Percentiles rank a stretch among this genome's conserved stretches.
Evolutionary conservation across 352 stramenopile genomes (phyloP).

Genomic region (Phytophthora sojae): DNA sequence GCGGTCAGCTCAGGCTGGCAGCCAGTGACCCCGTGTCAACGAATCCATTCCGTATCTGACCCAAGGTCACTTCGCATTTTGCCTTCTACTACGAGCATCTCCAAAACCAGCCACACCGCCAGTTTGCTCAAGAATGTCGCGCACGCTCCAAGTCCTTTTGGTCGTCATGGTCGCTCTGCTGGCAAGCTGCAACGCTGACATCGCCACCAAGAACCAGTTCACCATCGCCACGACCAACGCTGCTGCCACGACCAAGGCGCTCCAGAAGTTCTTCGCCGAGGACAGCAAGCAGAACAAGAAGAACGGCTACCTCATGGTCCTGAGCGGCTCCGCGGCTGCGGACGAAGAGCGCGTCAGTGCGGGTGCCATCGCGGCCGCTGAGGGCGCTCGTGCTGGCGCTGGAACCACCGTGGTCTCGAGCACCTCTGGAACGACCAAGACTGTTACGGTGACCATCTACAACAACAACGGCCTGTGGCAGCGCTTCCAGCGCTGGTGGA

Average conservation of each 20-base stretch:
- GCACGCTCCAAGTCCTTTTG: conserved; percentile 15
- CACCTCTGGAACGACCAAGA: background rate
- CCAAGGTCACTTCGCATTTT: conserved; percentile 21
- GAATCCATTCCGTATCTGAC: conserved; percentile 2
- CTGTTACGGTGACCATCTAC: conserved; percentile 28
- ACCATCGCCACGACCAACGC: conserved; percentile 16
- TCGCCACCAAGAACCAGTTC: conserved; percentile 18
- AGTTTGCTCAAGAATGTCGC: conserved; percentile 14
- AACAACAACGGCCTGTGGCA: conserved; percentile 38
- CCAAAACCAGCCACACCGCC: background rate
- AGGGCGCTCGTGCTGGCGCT: conserved; percentile 19
- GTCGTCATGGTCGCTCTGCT: conserved; percentile 13
- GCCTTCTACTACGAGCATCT: background rate
- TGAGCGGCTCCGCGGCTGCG: conserved; percentile 6
- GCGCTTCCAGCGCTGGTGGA: conserved; percentile 29
- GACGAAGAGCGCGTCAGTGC: conserved; percentile 19
- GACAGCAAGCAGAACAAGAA: conserved; percentile 15
- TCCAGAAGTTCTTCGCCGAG: conserved; percentile 21
- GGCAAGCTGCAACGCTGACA: conserved; percentile 5
- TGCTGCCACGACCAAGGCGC: conserved; percentile 15
- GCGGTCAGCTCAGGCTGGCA: background rate
- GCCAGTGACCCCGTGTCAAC: conserved; percentile 4
- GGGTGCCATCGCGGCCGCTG: conserved; percentile 5
- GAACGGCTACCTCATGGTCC: conserved; percentile 22
- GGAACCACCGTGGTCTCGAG: conserved; percentile 19